phyloP scores from a whole-genome alignment of 345 rosid species.

The Eutrema heterophyllum region DNA sequence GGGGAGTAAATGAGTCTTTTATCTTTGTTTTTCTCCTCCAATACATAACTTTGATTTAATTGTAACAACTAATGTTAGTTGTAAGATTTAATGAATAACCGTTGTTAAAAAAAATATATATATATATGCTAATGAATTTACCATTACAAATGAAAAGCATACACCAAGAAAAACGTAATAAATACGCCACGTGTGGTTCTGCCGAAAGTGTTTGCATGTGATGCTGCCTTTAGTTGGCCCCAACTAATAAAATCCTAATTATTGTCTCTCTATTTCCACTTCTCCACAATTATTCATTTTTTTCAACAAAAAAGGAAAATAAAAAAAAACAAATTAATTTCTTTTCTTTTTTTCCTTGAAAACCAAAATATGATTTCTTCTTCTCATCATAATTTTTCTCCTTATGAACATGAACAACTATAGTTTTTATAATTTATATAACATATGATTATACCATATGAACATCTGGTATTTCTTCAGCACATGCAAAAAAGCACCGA shows the following conservation, averaged over 20 bases:
- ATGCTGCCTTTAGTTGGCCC: conserved; percentile 23
- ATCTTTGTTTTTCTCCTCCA: background rate
- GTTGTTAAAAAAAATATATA: too few relatives aligned
- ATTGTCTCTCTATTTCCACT: background rate
- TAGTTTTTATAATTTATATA: background rate
- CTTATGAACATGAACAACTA: background rate
- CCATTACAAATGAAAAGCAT: background rate
- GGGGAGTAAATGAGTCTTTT: too few relatives aligned
- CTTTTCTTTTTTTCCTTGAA: background rate
- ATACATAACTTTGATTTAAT: too few relatives aligned
- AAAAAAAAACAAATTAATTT: background rate
- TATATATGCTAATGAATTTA: background rate
- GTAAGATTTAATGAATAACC: too few relatives aligned
- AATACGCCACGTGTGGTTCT: conserved; percentile 23
- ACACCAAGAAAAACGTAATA: background rate
- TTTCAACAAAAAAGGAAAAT: background rate
- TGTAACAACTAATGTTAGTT: too few relatives aligned
- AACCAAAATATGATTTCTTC: background rate
- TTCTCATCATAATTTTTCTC: background rate
- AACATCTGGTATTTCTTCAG: conserved; percentile 11
- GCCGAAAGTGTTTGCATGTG: conserved; percentile 28
- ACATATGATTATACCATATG: background rate
- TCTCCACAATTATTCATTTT: conserved; percentile 1
- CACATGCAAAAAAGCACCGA: conserved; percentile 17
- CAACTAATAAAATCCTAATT: conserved; percentile 17